These are phyloP conservation scores for Madurella fahalii DNA, from an alignment of 2,329 filamentous ascomycete genomes.

Conservation along the genomic window DNA sequence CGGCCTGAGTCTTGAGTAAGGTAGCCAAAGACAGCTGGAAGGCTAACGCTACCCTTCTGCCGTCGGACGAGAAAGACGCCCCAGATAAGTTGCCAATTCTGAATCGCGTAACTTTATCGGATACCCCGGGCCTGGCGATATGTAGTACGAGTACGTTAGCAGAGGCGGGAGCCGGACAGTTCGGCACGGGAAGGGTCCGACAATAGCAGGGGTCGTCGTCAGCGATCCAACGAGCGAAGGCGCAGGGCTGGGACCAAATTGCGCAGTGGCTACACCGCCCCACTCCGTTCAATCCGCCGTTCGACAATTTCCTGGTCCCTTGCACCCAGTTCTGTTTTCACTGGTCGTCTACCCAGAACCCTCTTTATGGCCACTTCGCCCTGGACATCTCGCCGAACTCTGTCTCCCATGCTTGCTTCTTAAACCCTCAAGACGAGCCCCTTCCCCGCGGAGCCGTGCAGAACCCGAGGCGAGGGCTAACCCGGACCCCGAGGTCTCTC, in stretches of 20 bases:
- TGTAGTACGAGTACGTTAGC: too few species aligned
- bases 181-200: not conserved
- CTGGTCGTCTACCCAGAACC: not conserved
- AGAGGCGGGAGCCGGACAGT: not conserved
- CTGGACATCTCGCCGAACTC: not conserved
- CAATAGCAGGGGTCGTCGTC: not conserved
- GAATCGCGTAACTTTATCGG: too few species aligned
- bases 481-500: constrained; percentile 5
- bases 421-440: not conserved
- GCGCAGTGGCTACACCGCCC: not conserved
- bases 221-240: not conserved
- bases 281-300: not conserved
- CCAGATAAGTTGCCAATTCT: too few species aligned
- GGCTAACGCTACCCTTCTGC: too few species aligned
- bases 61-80: too few species aligned
- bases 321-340: not conserved
- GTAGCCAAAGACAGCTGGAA: too few species aligned
- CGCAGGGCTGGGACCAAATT: not conserved
- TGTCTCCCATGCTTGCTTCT: not conserved
- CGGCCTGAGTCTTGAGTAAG: too few species aligned
- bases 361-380: not conserved
- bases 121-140: too few species aligned
- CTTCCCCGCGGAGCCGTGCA: not conserved
- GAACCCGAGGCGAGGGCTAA: constrained; percentile 5
- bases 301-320: not conserved